Percentiles rank a stretch among this genome's conserved stretches.
Evolutionary conservation across 495 filamentous ascomycete genomes (phyloP).

Genomic region (Lepidopterella palustris): DNA sequence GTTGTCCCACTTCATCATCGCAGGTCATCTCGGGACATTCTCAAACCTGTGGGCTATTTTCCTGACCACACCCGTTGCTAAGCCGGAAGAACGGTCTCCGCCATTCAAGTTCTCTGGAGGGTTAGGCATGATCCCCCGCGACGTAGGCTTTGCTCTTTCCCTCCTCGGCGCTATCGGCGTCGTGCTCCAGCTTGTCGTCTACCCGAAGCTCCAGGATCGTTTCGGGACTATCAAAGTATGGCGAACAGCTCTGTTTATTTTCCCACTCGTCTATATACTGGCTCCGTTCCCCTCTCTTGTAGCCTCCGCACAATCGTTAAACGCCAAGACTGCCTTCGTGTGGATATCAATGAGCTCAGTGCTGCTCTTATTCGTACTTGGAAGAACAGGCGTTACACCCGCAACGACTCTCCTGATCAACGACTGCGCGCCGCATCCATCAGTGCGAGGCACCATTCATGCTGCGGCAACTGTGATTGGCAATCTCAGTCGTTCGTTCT

Average conservation of each 20-base stretch:
- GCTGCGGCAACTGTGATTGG: slow-evolving; percentile 4
- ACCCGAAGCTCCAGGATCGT: slow-evolving; percentile 8
- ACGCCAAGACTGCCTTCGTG: background rate
- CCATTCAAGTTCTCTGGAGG: slow-evolving; percentile 12
- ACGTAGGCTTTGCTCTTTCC: slow-evolving; percentile 8
- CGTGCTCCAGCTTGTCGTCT: slow-evolving; percentile 4
- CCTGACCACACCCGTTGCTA: slow-evolving; percentile 8
- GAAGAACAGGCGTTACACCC: slow-evolving; percentile 8
- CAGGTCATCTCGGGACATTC: slow-evolving; percentile 13
- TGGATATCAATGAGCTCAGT: background rate
- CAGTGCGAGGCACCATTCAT: slow-evolving; percentile 13
- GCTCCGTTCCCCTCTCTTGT: slow-evolving; percentile 9
- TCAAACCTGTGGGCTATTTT: slow-evolving; percentile 12
- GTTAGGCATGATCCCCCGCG: slow-evolving; percentile 3
- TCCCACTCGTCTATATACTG: slow-evolving; percentile 8
- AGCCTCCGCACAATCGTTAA: background rate
- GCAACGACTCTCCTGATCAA: slow-evolving; percentile 14
- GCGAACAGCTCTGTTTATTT: slow-evolving; percentile 13
- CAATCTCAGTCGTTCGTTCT: slow-evolving; percentile 12
- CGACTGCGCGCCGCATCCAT: slow-evolving; percentile 12
- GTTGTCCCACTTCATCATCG: slow-evolving; percentile 14
- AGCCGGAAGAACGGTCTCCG: background rate
- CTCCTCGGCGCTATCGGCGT: background rate
- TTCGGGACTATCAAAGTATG: slow-evolving; percentile 11
- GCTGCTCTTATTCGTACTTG: slow-evolving; percentile 1